Evolutionary conservation across 345 rosid species (phyloP), one percentile per base, ranked within the genome.

Genomic region (Pseudoturritis turrita): DNA sequence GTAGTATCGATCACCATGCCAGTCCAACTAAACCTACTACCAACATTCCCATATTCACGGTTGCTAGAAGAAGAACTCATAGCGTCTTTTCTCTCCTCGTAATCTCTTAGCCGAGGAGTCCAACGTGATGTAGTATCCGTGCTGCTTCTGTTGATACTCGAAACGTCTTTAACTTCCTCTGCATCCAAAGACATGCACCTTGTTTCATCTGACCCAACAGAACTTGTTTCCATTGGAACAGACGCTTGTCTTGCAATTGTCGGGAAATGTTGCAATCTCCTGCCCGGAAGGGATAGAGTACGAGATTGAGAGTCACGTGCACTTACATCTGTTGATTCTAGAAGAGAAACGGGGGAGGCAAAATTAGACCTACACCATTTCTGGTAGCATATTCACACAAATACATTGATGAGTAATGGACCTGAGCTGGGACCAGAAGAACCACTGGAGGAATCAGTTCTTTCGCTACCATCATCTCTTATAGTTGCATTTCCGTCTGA

Each of bases 401-500:
- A 47, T 17, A 53, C 31, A 64, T 29, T 64, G 56, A 11, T 56
- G 51, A 44, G 25, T 43, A 33, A 39, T 47, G 46, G 3, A 70
- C 80, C 80, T 57, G 77, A 77, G 64, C 23, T 55, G 40, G 29
- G 63, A 74, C 80, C 81, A 0, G 84, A 76, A 50, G 85, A 80
- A 79, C 83, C 77, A 31, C 67, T 79, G 21, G 82, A 45, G 44
- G 86, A 77, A 60, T 62, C 46, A 63, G 84, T 84, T 60, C 80
- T 68, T 31, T 78, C 80, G 44, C 96, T 90, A 35, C 81, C 76
- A 25, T 83, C 87, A 71, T 75, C 85, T 76, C 73, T 83, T 43
- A 61, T 73, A 76, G 88, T 87, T 64, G 76, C 82, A 43, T 72
- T 87, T 37, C 86, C 78, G 64, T 82, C 91, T 52, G 77, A 79